Evolutionary conservation across 345 rosid species (phyloP).

Genomic region (Psidium guajava): DNA sequence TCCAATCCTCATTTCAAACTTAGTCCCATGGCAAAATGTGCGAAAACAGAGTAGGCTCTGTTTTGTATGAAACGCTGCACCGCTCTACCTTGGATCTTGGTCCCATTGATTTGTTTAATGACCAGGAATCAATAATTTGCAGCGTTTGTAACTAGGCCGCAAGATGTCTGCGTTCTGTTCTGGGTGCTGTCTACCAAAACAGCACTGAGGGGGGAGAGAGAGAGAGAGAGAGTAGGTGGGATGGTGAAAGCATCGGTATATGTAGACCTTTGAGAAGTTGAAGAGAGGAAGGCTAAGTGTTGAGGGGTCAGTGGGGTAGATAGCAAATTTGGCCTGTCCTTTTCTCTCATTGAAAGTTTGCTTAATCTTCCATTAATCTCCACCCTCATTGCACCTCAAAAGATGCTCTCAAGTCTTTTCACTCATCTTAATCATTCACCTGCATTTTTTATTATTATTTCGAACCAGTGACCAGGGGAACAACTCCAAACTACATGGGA

Average conservation of each 20-base stretch:
- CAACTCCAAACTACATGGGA: neutral
- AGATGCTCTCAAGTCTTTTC: neutral
- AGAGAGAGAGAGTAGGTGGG: neutral
- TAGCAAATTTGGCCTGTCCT: neutral
- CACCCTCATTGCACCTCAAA: neutral
- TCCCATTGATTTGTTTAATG: neutral
- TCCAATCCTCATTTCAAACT: neutral
- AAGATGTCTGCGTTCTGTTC: neutral
- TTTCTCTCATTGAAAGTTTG: neutral
- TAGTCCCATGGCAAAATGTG: neutral
- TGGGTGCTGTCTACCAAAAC: neutral
- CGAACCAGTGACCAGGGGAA: neutral
- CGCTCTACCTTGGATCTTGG: neutral
- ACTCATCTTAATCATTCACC: neutral
- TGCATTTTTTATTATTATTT: neutral
- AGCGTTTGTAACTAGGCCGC: neutral
- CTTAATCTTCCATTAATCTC: neutral
- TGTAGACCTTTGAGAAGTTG: neutral
- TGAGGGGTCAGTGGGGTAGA: neutral
- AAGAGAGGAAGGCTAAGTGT: neutral
- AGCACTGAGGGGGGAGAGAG: neutral
- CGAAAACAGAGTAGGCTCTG: neutral
- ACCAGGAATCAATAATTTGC: neutral
- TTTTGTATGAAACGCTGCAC: neutral
- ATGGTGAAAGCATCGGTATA: neutral